These are phyloP conservation scores for Ceratobasidium theobromae DNA, from an alignment of 1,284 basidiomycete species.

Conservation along the genomic window DNA sequence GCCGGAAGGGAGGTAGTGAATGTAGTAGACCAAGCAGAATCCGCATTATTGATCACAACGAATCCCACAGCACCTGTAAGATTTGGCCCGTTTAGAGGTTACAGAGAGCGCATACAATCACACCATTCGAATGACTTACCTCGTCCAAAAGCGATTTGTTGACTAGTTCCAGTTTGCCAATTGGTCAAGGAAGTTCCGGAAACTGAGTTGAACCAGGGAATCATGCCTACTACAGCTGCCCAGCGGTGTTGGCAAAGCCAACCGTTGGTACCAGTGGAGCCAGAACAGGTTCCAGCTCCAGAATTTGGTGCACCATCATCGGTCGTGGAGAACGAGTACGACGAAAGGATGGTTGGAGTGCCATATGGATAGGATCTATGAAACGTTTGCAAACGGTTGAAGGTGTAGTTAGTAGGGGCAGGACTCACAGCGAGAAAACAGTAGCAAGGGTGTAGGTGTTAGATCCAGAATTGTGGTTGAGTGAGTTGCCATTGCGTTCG, in stretches of 20 bases:
- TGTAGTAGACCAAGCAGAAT: constrained; percentile 54
- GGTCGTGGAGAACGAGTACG: constrained; percentile 35
- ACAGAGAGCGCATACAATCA: too few relatives aligned
- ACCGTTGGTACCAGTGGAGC: constrained; percentile 33
- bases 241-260: constrained; percentile 38
- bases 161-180: constrained; percentile 24
- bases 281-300: constrained; percentile 34
- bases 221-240: constrained; percentile 35
- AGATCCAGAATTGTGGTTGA: constrained; percentile 60
- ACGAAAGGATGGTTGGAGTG: constrained; percentile 36
- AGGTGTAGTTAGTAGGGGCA: not conserved
- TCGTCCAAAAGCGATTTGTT: constrained; percentile 36
- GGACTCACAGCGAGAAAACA: constrained; percentile 56
- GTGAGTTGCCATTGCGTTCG: constrained; percentile 59
- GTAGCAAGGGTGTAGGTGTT: constrained; percentile 62
- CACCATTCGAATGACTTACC: too few relatives aligned
- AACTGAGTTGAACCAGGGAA: constrained; percentile 33
- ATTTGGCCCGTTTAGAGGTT: too few relatives aligned
- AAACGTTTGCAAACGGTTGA: not conserved
- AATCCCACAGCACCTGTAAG: too few relatives aligned
- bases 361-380: constrained; percentile 35
- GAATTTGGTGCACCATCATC: constrained; percentile 36
- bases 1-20: constrained; percentile 59
- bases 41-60: constrained; percentile 65
- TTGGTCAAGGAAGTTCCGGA: constrained; percentile 20